Base-by-base conservation (phyloP, 2,329 filamentous ascomycete genomes). In the Thermomyces lanuginosus region DNA sequence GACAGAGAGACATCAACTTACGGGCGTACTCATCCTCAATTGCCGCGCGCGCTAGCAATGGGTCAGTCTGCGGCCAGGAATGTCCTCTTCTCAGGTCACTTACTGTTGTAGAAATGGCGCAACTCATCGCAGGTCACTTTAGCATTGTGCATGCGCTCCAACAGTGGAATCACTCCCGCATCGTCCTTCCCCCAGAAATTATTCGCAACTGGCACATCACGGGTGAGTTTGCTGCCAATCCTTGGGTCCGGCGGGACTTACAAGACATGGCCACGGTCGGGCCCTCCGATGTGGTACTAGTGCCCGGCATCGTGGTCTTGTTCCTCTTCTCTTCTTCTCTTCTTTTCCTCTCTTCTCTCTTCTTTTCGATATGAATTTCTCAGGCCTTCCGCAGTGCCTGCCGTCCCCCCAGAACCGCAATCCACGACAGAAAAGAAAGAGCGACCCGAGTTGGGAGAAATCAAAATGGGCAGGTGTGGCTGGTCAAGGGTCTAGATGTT, bases 101-200 rank as follows among this genome's bases (percentile, higher is more conserved):
- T 60, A 84, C 80, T 68, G 36, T 65, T 72, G 53, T 98, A 98
- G 58, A 98, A 98, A 6, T 76, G 64, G 48, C 80, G 86, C 26
- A 98, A 56, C 57, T 98, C 89, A 55, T 98, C 91, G 50, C 77
- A 84, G 14, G 89, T 93, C 44, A 78, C 72, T 63, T 98, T 98
- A 25, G 89, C 82, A 54, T 75, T 76, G 48, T 82, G 76, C 82
- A 98, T 92, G 46, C 89, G 86, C 52, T 86, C 81, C 16, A 98
- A 67, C 46, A 98, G 70, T 32, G 89, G 91, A 23, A 67, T 66
- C 46, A 98, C 84, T 49, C 89, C 91, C 27, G 86, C 89, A 64
- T 98, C 89, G 53, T 95, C 86, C 64, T 92, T 95, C 37, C 89
- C 89, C 89, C 89, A 98, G 56, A 98, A 98, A 53, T 98, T 98